These are phyloP conservation scores for Amanita jacksonii DNA, from an alignment of 768 basidiomycete genomes.

Conservation along the genomic window DNA sequence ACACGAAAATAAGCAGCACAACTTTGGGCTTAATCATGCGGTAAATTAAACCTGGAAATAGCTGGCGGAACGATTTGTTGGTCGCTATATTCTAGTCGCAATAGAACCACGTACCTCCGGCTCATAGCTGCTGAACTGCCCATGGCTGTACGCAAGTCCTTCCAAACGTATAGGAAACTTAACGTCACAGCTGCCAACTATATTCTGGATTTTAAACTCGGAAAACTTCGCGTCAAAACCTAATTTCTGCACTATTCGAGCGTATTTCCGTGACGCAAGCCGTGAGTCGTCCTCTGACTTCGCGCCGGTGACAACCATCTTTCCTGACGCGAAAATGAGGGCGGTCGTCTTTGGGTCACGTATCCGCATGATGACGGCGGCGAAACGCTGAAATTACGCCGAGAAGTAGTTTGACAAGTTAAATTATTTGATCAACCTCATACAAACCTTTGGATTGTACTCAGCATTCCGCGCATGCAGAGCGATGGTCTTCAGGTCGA, in stretches of 20 bases:
- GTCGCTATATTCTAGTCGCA: neutral
- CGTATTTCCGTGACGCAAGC: slow-evolving; percentile 95
- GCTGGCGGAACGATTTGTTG: slow-evolving; percentile 32
- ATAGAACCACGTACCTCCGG: slow-evolving; percentile 69
- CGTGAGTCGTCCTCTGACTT: slow-evolving; percentile 98
- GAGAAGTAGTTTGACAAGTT: slow-evolving; percentile 53
- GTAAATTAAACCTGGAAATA: slow-evolving; percentile 98
- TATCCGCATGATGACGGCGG: slow-evolving; percentile 99
- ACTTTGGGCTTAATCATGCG: slow-evolving; percentile 99
- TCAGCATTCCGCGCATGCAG: slow-evolving; percentile 97
- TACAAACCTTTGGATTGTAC: slow-evolving; percentile 99
- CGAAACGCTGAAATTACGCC: slow-evolving; percentile 83
- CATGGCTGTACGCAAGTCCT: slow-evolving; percentile 95
- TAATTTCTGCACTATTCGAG: slow-evolving; percentile 97
- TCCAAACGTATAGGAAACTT: slow-evolving; percentile 98
- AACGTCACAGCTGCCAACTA: slow-evolving; percentile 96
- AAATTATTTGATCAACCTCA: slow-evolving; percentile 30
- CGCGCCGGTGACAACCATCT: slow-evolving; percentile 99
- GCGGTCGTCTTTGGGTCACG: slow-evolving; percentile 99
- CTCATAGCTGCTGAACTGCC: slow-evolving; percentile 95
- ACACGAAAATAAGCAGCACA: slow-evolving; percentile 96
- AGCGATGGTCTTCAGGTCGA: slow-evolving; percentile 98
- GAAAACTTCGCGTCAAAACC: slow-evolving; percentile 99
- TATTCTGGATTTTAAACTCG: slow-evolving; percentile 99
- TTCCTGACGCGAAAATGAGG: slow-evolving; percentile 97